These are phyloP conservation scores for Jasminum sambac DNA, from an alignment of 257 asterid genomes.

Conservation along the genomic window DNA sequence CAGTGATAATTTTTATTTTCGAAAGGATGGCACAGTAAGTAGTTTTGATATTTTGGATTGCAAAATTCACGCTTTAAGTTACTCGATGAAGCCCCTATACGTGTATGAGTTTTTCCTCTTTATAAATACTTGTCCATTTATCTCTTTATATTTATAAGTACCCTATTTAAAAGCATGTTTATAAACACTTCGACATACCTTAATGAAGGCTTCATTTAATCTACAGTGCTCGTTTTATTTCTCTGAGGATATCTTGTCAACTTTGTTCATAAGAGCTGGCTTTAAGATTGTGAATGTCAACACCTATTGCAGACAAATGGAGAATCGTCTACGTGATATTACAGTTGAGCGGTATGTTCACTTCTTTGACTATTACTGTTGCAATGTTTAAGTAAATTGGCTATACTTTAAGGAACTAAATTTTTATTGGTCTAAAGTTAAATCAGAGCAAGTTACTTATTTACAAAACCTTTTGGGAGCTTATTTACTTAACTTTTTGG, in stretches of 20 bases:
- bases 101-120: no score
- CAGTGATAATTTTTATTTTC: constrained; percentile 59
- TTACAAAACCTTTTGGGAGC: no score
- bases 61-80: constrained; percentile 17
- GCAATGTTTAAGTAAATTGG: not conserved
- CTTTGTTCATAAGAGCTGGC: constrained; percentile 61
- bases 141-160: no score
- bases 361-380: not conserved
- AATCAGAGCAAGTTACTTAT: not conserved
- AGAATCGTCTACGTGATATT: constrained; percentile 54
- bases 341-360: constrained; percentile 54
- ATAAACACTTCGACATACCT: not conserved
- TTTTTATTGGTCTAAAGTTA: not conserved
- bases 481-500: no score
- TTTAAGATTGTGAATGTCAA: constrained; percentile 47
- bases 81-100: not conserved
- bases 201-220: constrained; percentile 21
- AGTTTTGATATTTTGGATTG: constrained; percentile 15
- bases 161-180: not conserved
- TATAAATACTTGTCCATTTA: no score
- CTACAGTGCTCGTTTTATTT: constrained; percentile 76
- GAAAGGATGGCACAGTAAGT: constrained; percentile 89
- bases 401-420: not conserved
- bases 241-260: constrained; percentile 56
- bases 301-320: constrained; percentile 55